Evolutionary conservation across 2,329 filamentous ascomycete species (phyloP).

Genomic region (Pyrenochaeta sp.): DNA sequence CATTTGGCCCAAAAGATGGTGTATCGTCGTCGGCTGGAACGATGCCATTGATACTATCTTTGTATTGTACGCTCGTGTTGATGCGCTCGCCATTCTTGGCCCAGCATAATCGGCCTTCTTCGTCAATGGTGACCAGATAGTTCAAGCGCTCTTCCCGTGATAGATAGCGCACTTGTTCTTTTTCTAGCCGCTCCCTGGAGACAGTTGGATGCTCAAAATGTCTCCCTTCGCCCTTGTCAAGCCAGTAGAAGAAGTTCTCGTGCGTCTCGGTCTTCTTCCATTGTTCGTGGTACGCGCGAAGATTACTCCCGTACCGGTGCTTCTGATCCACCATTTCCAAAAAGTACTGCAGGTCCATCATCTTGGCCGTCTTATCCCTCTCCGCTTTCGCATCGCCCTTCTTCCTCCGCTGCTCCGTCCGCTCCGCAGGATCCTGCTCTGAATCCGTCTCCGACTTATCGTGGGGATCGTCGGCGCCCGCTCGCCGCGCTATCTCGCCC

Average conservation of each 20-base stretch:
- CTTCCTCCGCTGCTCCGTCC: slow-evolving; percentile 39
- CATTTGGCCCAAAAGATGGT: slow-evolving; percentile 49
- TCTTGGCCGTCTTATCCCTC: slow-evolving; percentile 72
- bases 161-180: slow-evolving; percentile 83
- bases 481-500: slow-evolving; percentile 73
- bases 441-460: slow-evolving; percentile 57
- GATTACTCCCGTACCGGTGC: slow-evolving; percentile 85
- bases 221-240: slow-evolving; percentile 81
- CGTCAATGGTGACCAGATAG: slow-evolving; percentile 80
- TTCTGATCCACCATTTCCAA: slow-evolving; percentile 85
- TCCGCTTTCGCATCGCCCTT: slow-evolving; percentile 61
- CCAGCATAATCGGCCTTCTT: slow-evolving; percentile 80
- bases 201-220: slow-evolving; percentile 74
- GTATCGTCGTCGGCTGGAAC: slow-evolving; percentile 53
- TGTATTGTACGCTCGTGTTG: slow-evolving; percentile 76
- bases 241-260: slow-evolving; percentile 94
- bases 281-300: slow-evolving; percentile 80
- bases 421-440: slow-evolving; percentile 43
- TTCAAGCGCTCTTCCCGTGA: slow-evolving; percentile 80
- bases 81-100: slow-evolving; percentile 81
- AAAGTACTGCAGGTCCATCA: slow-evolving; percentile 88
- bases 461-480: slow-evolving; percentile 70
- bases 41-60: slow-evolving; percentile 76
- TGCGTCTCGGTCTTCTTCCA: slow-evolving; percentile 81
- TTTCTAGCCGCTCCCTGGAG: slow-evolving; percentile 75